These are phyloP conservation scores for Aspergillus terreus DNA, from an alignment of 2,329 filamentous ascomycete species.

Conservation along the genomic window DNA sequence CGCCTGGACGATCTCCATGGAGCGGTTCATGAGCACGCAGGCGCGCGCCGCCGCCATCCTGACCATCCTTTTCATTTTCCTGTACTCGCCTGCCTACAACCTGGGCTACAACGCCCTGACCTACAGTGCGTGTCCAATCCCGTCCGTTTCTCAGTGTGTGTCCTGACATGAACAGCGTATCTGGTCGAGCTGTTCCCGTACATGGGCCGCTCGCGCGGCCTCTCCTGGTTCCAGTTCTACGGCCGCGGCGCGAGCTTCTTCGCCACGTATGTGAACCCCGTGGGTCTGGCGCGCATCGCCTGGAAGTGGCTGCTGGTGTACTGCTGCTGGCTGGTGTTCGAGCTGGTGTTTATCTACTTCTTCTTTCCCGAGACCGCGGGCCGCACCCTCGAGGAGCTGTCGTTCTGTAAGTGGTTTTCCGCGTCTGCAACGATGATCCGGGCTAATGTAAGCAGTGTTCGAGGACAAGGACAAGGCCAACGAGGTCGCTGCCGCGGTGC, in stretches of 20 bases:
- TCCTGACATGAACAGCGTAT: slow-evolving; percentile 31
- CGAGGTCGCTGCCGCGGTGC: slow-evolving; percentile 33
- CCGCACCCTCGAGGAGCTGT: slow-evolving; percentile 44
- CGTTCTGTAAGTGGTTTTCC: slow-evolving; percentile 37
- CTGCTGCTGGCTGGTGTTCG: slow-evolving; percentile 40
- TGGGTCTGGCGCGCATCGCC: slow-evolving; percentile 39
- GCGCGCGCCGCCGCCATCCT: slow-evolving; percentile 37
- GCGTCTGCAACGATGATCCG: not conserved
- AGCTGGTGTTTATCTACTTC: slow-evolving; percentile 42
- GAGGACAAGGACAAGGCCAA: slow-evolving; percentile 35
- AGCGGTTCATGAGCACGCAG: slow-evolving; percentile 28
- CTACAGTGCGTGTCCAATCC: slow-evolving; percentile 15
- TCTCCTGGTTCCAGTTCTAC: slow-evolving; percentile 56
- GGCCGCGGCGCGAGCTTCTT: slow-evolving; percentile 50
- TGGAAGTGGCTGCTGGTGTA: slow-evolving; percentile 48
- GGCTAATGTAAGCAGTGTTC: slow-evolving; percentile 29
- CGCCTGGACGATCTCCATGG: slow-evolving; percentile 52
- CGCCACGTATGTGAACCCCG: slow-evolving; percentile 47
- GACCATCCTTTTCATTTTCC: slow-evolving; percentile 57
- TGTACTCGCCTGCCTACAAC: slow-evolving; percentile 59
- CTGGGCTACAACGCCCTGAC: slow-evolving; percentile 65
- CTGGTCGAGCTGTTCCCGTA: slow-evolving; percentile 60
- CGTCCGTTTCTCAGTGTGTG: not conserved
- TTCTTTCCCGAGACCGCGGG: slow-evolving; percentile 45
- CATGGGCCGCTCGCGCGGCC: slow-evolving; percentile 54